Evolutionary conservation across 225 moss, liverwort and hornwort genomes (phyloP).

Genomic region (Sphagnum tenellum): DNA sequence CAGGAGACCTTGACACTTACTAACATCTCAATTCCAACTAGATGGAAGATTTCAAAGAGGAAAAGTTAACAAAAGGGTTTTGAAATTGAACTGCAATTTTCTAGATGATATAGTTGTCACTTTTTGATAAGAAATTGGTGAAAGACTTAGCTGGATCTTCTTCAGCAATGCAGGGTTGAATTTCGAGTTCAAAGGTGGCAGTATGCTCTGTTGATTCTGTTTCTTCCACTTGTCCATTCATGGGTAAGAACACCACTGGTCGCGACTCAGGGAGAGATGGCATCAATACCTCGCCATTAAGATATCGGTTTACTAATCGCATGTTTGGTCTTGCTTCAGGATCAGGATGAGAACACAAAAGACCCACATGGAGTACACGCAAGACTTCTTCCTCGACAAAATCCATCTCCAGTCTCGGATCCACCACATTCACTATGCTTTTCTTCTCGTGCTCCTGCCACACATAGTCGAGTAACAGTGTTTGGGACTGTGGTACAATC

Average conservation of each 20-base stretch:
- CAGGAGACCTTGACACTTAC: too few relatives aligned
- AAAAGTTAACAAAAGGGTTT: too few relatives aligned
- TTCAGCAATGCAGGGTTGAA: too few relatives aligned
- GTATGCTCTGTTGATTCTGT: too few relatives aligned
- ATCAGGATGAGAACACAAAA: slow-evolving; percentile 54
- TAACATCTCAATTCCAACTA: too few relatives aligned
- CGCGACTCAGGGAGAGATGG: slow-evolving; percentile 44
- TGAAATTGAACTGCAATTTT: too few relatives aligned
- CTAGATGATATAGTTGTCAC: too few relatives aligned
- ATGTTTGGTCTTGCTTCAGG: slow-evolving; percentile 59
- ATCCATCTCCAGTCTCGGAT: slow-evolving; percentile 21
- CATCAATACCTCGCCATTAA: slow-evolving; percentile 53
- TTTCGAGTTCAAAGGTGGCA: too few relatives aligned
- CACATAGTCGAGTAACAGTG: slow-evolving; percentile 52
- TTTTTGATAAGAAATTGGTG: too few relatives aligned
- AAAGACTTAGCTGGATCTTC: too few relatives aligned
- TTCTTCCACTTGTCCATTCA: background rate
- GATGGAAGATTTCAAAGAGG: too few relatives aligned
- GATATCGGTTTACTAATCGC: slow-evolving; percentile 57
- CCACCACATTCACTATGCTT: slow-evolving; percentile 25
- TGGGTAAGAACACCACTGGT: slow-evolving; percentile 7
- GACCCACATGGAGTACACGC: slow-evolving; percentile 33
- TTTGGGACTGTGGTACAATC: slow-evolving; percentile 11
- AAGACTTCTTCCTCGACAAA: slow-evolving; percentile 25
- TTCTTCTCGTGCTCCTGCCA: slow-evolving; percentile 34